Percentiles rank a stretch among this genome's conserved stretches.
phyloP scores from a whole-genome alignment of 75 land plant species.

The Pinus tabuliformis region DNA sequence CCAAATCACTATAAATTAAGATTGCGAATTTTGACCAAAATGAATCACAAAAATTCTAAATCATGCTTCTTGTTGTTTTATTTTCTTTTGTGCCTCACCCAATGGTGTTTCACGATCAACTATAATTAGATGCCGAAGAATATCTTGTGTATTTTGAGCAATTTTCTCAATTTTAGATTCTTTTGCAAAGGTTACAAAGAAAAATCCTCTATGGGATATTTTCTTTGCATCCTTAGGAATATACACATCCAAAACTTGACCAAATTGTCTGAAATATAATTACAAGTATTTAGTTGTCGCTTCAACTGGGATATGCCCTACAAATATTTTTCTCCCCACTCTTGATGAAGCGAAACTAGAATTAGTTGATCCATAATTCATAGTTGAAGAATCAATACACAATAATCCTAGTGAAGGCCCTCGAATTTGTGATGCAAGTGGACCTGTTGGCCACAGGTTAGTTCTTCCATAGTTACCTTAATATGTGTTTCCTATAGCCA shows the following conservation, averaged over 20 bases:
- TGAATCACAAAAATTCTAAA: no score
- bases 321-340: conserved; percentile 16
- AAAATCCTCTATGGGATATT: conserved; percentile 38
- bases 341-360: conserved; percentile 2
- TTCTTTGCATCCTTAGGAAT: conserved; percentile 40
- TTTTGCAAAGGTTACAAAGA: conserved; percentile 45
- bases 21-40: no score
- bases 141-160: conserved; percentile 29
- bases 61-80: no score
- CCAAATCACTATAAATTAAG: no score
- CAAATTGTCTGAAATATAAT: conserved; percentile 16
- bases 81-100: no score
- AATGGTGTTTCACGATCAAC: no score
- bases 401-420: neutral
- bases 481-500: neutral
- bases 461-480: neutral
- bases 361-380: neutral
- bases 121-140: conserved; percentile 22
- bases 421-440: neutral
- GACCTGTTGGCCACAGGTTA: neutral
- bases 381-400: neutral
- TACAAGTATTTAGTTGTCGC: conserved; percentile 16
- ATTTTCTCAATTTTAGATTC: conserved; percentile 34
- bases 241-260: conserved; percentile 19
- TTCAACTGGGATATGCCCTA: conserved; percentile 21